Conservation (phyloP, 1,284 basidiomycete genomes). For the Bjerkandera adusta region DNA sequence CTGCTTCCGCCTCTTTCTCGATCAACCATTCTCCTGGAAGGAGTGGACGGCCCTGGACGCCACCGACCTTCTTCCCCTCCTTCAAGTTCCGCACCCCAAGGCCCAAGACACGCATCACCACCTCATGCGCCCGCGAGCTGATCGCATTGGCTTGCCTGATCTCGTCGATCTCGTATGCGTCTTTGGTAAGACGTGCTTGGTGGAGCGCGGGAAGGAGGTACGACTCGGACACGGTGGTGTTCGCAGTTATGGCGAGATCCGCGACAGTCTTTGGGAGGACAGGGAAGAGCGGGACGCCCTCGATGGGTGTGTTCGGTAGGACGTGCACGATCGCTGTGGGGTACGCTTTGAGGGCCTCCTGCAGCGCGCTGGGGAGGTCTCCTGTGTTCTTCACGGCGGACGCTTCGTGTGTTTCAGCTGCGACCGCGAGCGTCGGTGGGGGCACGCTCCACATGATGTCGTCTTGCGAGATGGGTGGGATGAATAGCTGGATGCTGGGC, state of each 20-base stretch:
- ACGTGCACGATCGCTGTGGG: conserved; percentile 62
- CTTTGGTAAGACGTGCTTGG: conserved; percentile 75
- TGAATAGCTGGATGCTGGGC: conserved; percentile 64
- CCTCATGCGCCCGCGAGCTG: conserved; percentile 84
- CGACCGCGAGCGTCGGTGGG: conserved; percentile 69
- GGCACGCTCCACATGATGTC: conserved; percentile 86
- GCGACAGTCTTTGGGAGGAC: conserved; percentile 23
- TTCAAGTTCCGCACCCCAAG: conserved; percentile 58
- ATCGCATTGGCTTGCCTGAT: conserved; percentile 82
- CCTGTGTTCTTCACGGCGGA: conserved; percentile 51
- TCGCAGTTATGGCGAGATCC: conserved; percentile 13
- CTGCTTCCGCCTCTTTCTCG: conserved; percentile 87
- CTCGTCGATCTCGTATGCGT: conserved; percentile 65
- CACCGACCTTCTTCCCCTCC: conserved; percentile 27
- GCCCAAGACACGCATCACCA: conserved; percentile 88
- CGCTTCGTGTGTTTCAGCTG: conserved; percentile 53
- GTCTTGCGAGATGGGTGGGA: conserved; percentile 68
- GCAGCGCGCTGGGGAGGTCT: conserved; percentile 49
- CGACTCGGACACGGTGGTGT: conserved; percentile 44
- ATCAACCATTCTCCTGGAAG: conserved; percentile 82
- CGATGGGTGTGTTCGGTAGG: conserved; percentile 48
- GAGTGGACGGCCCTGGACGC: conserved; percentile 47
- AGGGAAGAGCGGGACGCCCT: conserved; percentile 47
- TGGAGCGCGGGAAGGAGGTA: conserved; percentile 78
- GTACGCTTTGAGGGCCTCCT: conserved; percentile 51